phyloP scores from a whole-genome alignment of 306 rosid species.

The Hippophae tibetana region DNA sequence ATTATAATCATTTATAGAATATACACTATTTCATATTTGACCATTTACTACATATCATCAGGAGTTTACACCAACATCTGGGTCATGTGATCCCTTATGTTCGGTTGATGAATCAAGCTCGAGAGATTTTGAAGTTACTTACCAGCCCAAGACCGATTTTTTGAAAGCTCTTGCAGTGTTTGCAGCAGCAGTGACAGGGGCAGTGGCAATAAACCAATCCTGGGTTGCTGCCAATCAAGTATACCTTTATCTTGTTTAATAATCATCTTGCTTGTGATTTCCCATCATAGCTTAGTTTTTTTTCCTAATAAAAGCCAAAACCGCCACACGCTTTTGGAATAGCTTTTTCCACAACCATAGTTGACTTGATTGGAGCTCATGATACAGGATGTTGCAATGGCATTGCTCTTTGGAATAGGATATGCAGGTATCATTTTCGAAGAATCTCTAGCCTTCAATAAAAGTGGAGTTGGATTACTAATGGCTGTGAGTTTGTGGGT shows the following conservation, averaged over 20 bases:
- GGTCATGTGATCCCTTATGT: conserved; percentile 71
- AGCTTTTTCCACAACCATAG: conserved; percentile 10
- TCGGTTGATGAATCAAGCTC: conserved; percentile 72
- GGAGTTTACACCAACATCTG: conserved; percentile 45
- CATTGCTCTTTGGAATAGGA: conserved; percentile 75
- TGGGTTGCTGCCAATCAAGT: conserved; percentile 99
- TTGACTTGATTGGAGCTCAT: conserved; percentile 11
- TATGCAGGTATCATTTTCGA: conserved; percentile 95
- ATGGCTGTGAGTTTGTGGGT: conserved; percentile 98
- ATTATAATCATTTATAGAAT: conserved; percentile 8
- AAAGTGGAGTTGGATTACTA: conserved; percentile 89
- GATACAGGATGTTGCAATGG: conserved; percentile 85
- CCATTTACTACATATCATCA: conserved; percentile 27
- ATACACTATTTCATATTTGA: conserved; percentile 18
- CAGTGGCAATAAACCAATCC: conserved; percentile 79
- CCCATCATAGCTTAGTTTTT: conserved; percentile 5
- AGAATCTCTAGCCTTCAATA: conserved; percentile 90
- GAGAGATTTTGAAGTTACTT: conserved; percentile 43
- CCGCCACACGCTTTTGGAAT: background rate
- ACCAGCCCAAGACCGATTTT: conserved; percentile 75
- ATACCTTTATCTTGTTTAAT: conserved; percentile 15
- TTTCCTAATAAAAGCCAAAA: background rate
- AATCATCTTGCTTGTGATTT: conserved; percentile 5
- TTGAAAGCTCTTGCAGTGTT: conserved; percentile 74
- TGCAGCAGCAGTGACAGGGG: conserved; percentile 59